phyloP scores from a whole-genome alignment of 208 protist species.

The Leishmania martiniquensis region DNA sequence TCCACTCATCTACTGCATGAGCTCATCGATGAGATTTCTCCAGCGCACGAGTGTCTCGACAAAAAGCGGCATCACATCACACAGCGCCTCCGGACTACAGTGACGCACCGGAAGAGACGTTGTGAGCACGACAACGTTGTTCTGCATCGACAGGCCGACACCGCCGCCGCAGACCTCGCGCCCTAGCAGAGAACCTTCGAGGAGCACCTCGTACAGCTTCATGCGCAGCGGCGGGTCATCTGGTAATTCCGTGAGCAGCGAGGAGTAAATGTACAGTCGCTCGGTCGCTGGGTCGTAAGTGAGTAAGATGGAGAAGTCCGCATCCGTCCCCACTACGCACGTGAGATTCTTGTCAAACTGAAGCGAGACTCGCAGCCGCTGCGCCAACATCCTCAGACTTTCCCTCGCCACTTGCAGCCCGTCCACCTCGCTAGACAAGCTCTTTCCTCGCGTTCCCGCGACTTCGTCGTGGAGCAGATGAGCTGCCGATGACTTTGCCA shows the following conservation, averaged over 20 bases:
- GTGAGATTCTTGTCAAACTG: constrained; percentile 79
- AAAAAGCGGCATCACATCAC: constrained; percentile 64
- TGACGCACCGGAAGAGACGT: constrained; percentile 60
- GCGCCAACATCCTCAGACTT: constrained; percentile 49
- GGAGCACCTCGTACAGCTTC: constrained; percentile 80
- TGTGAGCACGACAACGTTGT: constrained; percentile 66
- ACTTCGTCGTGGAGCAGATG: not conserved
- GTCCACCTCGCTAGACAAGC: constrained; percentile 18
- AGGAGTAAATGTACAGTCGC: constrained; percentile 81
- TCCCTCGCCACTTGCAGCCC: constrained; percentile 52
- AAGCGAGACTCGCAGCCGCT: constrained; percentile 54
- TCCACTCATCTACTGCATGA: constrained; percentile 22
- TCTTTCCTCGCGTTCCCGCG: not conserved
- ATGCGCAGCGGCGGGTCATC: constrained; percentile 42
- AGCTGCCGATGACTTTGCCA: not conserved
- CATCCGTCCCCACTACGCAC: constrained; percentile 68
- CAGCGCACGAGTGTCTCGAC: constrained; percentile 74
- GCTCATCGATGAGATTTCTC: constrained; percentile 61
- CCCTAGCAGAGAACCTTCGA: constrained; percentile 76
- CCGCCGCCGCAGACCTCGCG: constrained; percentile 85
- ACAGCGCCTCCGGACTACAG: constrained; percentile 49
- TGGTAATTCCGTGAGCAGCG: constrained; percentile 65
- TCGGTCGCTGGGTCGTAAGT: constrained; percentile 79
- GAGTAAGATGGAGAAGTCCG: constrained; percentile 67
- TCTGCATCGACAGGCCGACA: constrained; percentile 60